Evolutionary conservation across 768 basidiomycete species (phyloP).

Genomic region (Tylopilus vinaceipallidus): DNA sequence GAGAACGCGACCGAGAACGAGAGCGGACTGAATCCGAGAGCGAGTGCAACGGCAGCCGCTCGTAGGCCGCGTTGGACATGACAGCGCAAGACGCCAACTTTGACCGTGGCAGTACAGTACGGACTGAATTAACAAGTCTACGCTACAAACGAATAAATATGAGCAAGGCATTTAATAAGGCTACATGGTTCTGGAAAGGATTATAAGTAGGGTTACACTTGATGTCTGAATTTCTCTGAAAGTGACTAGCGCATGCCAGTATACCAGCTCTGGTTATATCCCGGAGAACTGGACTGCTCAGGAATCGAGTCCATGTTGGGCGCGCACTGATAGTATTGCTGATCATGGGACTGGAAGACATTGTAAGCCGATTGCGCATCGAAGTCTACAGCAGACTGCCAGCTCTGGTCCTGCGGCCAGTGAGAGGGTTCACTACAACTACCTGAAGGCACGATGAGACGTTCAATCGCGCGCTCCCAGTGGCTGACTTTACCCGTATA

Average conservation of each 20-base stretch:
- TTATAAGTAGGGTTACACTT: not conserved
- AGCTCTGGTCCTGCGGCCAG: not conserved
- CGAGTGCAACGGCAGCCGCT: constrained; percentile 51
- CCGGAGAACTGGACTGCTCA: not conserved
- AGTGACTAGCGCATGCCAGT: too few species aligned
- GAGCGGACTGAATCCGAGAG: constrained; percentile 30
- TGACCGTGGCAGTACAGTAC: too few species aligned
- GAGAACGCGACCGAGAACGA: constrained; percentile 24
- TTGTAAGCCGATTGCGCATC: not conserved
- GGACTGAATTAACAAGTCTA: too few species aligned
- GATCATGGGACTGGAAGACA: not conserved
- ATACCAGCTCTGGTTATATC: not conserved
- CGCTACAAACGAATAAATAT: not conserved
- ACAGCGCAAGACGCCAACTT: too few species aligned
- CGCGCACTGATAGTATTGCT: not conserved
- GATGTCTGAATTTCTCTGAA: too few species aligned
- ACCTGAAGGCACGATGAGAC: constrained; percentile 8
- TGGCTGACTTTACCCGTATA: constrained; percentile 10
- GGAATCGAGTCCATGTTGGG: not conserved
- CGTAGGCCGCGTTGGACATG: constrained; percentile 44
- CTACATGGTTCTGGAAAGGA: constrained; percentile 3
- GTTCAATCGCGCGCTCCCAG: not conserved
- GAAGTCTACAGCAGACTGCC: not conserved
- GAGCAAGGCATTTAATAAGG: not conserved
- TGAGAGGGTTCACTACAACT: not conserved